A percentile compares a stretch with the other conserved stretches of the same genome.
These are phyloP conservation scores for Volutella citrinella DNA, from an alignment of 2,329 filamentous ascomycete species.

Conservation along the genomic window DNA sequence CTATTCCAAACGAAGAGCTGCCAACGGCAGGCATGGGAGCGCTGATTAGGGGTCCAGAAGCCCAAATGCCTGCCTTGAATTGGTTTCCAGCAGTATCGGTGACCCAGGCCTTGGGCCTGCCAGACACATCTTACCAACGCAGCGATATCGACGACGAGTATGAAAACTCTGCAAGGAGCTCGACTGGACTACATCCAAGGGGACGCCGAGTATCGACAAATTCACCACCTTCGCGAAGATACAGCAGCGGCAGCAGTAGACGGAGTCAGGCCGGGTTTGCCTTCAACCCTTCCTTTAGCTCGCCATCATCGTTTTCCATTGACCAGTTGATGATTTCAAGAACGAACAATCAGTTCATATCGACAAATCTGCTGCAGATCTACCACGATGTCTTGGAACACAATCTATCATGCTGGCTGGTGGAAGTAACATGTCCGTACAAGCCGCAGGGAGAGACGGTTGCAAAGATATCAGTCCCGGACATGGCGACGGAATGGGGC, in stretches of 20 bases:
- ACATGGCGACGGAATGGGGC: constrained; percentile 26
- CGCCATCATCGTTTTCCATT: constrained; percentile 10
- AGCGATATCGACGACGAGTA: too few species aligned
- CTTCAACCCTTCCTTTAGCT: too few species aligned
- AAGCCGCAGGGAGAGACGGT: constrained; percentile 19
- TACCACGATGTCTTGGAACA: constrained; percentile 54
- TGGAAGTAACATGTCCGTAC: constrained; percentile 50
- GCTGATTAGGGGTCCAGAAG: too few species aligned
- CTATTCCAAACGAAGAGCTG: too few species aligned
- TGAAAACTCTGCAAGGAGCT: too few species aligned
- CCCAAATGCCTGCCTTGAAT: too few species aligned
- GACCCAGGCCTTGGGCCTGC: too few species aligned
- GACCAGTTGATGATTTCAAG: constrained; percentile 22
- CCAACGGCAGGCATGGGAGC: too few species aligned
- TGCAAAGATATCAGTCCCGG: neutral
- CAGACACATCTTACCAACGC: too few species aligned
- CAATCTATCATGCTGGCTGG: constrained; percentile 50
- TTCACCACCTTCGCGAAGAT: neutral
- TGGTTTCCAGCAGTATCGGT: too few species aligned
- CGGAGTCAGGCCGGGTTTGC: constrained; percentile 14
- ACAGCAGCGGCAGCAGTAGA: constrained; percentile 12
- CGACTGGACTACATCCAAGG: too few species aligned
- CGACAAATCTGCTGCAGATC: constrained; percentile 41
- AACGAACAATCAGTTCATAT: constrained; percentile 36
- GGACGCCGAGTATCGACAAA: too few species aligned